Conservation (phyloP, 2,329 filamentous ascomycete genomes). For the Trichophaea hybrida region DNA sequence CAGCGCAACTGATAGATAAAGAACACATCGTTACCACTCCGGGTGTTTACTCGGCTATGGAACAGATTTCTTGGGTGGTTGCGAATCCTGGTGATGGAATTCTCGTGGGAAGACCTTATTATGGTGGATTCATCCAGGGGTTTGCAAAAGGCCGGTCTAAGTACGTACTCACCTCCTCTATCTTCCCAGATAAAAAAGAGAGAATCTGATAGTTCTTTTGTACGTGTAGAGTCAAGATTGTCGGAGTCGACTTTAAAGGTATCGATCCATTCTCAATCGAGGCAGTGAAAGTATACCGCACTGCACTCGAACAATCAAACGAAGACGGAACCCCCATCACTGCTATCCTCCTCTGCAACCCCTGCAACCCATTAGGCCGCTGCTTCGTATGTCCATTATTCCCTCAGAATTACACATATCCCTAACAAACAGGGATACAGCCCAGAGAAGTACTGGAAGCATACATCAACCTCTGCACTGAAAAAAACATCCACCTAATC, state of each 20-base stretch:
- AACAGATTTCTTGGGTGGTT: conserved; percentile 33
- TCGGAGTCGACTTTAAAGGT: conserved; percentile 33
- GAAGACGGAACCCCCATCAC: conserved; percentile 32
- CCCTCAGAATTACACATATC: background rate
- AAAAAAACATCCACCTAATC: conserved; percentile 40
- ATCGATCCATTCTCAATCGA: conserved; percentile 34
- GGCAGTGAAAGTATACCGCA: conserved; percentile 36
- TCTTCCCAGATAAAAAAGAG: background rate
- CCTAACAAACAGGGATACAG: background rate
- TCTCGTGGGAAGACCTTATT: conserved; percentile 35
- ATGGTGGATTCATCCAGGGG: conserved; percentile 38
- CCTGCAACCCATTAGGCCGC: conserved; percentile 40
- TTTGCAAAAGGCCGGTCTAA: conserved; percentile 33
- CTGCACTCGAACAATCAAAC: conserved; percentile 31
- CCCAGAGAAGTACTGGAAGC: background rate
- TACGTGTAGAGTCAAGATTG: conserved; percentile 28
- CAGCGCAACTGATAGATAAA: conserved; percentile 25
- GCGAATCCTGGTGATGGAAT: conserved; percentile 33
- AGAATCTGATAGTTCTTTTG: background rate
- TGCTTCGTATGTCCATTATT: conserved; percentile 28
- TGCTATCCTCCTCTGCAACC: conserved; percentile 38
- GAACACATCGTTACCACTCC: conserved; percentile 32
- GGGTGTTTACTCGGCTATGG: conserved; percentile 34
- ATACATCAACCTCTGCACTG: background rate
- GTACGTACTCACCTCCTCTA: background rate